Conservation (phyloP, 1,139 yeast species). For the Suhomyces choctaworum region DNA sequence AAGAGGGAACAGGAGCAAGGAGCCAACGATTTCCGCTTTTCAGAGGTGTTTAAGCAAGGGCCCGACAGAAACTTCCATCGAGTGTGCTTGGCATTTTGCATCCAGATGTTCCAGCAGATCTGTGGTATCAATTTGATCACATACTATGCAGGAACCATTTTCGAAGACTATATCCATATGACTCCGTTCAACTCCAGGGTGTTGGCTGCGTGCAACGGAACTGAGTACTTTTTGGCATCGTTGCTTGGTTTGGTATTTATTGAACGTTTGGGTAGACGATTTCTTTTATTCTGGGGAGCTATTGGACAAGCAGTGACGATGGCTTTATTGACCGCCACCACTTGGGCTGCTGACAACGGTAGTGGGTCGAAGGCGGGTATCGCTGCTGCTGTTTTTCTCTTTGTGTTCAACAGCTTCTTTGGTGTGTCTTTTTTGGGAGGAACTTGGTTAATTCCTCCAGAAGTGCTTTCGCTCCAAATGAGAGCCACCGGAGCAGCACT, state of each 20-base stretch:
- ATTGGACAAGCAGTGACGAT: conserved; percentile 42
- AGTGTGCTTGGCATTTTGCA: conserved; percentile 46
- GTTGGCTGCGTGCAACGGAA: conserved; percentile 87
- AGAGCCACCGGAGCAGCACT: conserved; percentile 40
- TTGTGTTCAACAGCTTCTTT: conserved; percentile 38
- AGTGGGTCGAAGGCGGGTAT: conserved; percentile 20
- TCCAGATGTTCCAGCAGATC: conserved; percentile 82
- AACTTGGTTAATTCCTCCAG: conserved; percentile 33
- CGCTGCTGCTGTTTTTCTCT: conserved; percentile 40
- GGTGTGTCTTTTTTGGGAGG: conserved; percentile 33
- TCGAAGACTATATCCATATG: conserved; percentile 48
- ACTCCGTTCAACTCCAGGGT: conserved; percentile 56
- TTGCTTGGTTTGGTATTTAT: conserved; percentile 81
- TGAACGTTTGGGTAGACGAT: conserved; percentile 76
- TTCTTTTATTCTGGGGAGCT: conserved; percentile 62
- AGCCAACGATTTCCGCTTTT: conserved; percentile 25
- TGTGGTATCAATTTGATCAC: conserved; percentile 92
- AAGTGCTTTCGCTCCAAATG: conserved; percentile 33
- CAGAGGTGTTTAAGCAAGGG: conserved; percentile 37
- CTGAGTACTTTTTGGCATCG: conserved; percentile 78
- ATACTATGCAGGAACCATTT: conserved; percentile 73
- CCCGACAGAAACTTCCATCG: conserved; percentile 50
- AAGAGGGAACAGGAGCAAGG: conserved; percentile 27
- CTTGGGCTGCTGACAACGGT: conserved; percentile 27
- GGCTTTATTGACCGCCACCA: conserved; percentile 32